Evolutionary conservation across 768 basidiomycete species (phyloP), one percentile per base, ranked within the genome.

Genomic region (Xanthoconium purpureum): DNA sequence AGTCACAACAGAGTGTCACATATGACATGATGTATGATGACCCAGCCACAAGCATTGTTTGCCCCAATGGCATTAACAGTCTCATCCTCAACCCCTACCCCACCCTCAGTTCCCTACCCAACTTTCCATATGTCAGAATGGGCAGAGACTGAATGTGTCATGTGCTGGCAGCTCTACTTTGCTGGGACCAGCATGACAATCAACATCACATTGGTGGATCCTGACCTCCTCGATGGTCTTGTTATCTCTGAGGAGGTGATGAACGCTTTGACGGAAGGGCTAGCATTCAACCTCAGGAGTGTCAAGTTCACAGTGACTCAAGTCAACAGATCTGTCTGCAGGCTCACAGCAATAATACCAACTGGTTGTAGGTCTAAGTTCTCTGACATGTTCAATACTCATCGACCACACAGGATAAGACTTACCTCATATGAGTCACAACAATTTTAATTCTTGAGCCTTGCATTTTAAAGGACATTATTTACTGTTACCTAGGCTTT

Each of bases 241-340:
- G 81, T 80, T 54, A 66, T 85, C 30, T 77, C 81, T 0, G 62
- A 77, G 59, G 69, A 63, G 20, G 82, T 83, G n/a, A 80, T 85
- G 82, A 78, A 85, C 57, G 62, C 60, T 14, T 66, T 85, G 57
- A 85, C 84, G 12, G 70, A 72, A 47, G 74, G 72, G 36, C 69
- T 79, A 60, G 84, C 78, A 0, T 73, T 67, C 40, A 63, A 74
- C 36, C 64, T 81, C 24, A 85, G 85, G 9, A 70, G 78, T 28
- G 74, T 86, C 20, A 45, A 73, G 14, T 81, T 81, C 13, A 72
- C 66, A 9, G 70, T 79, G 6, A 69, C 56, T 4, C 68, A 80
- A 56, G 79, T 86, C 11, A 69, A 60, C 39, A 53, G 75, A 8
- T 78, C 83, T 0, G 58, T 65, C 48, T 88, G 87, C 63, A 83